A percentile compares a stretch with the other conserved stretches of the same genome.
phyloP scores from a whole-genome alignment of 73 alveolate genomes.

The Paramecium caudatum region DNA sequence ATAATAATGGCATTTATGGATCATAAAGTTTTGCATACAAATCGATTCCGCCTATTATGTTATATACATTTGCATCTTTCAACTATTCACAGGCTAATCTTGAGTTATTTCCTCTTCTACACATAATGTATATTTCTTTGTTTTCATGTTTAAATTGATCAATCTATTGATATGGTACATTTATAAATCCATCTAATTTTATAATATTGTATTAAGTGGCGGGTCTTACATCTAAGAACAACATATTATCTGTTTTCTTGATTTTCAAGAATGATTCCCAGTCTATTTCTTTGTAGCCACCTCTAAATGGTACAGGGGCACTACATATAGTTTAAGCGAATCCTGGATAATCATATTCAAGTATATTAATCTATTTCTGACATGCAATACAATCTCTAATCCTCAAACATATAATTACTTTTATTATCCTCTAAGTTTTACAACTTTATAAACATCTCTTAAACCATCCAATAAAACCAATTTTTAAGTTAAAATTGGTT shows the following conservation, averaged over 20 bases:
- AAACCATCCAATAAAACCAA: conserved; percentile 93
- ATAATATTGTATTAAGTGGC: conserved; percentile 79
- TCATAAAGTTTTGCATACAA: conserved; percentile 65
- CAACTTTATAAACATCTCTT: conserved; percentile 85
- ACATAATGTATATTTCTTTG: conserved; percentile 78
- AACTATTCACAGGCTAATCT: conserved; percentile 78
- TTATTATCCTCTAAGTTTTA: conserved; percentile 84
- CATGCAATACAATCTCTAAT: conserved; percentile 3
- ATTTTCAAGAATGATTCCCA: conserved; percentile 66
- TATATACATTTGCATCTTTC: conserved; percentile 18
- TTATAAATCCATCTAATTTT: conserved; percentile 78
- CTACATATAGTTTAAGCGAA: conserved; percentile 42
- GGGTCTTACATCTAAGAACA: conserved; percentile 85
- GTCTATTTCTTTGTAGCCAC: conserved; percentile 31
- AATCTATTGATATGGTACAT: conserved; percentile 74
- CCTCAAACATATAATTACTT: not conserved
- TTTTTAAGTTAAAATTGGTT: conserved; percentile 79
- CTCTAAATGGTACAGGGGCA: not conserved
- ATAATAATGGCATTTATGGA: conserved; percentile 61
- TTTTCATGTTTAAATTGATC: conserved; percentile 39
- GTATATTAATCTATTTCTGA: conserved; percentile 7
- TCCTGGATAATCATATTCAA: conserved; percentile 68
- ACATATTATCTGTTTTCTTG: conserved; percentile 68
- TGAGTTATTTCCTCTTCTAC: conserved; percentile 86
- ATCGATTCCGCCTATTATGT: conserved; percentile 73